Percentiles rank a stretch among this genome's conserved stretches.
Conservation (phyloP, 2,329 filamentous ascomycete genomes). For the Mollisiaceae sp. region DNA sequence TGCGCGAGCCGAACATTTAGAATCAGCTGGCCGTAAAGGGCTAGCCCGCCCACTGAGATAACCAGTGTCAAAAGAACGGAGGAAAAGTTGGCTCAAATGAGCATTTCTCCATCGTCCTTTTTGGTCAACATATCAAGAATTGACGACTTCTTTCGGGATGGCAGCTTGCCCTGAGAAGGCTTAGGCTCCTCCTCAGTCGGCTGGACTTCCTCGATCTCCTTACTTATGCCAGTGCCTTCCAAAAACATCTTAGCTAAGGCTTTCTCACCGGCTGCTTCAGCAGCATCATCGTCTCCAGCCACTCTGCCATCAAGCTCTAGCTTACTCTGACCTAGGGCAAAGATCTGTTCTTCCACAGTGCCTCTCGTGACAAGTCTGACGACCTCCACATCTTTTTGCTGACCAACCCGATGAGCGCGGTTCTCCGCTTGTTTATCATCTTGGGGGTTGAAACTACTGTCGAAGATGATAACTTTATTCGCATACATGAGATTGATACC, state of each 20-base stretch:
- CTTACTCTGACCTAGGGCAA: constrained; percentile 90
- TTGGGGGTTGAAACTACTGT: constrained; percentile 96
- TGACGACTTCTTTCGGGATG: constrained; percentile 7
- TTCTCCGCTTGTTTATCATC: constrained; percentile 99
- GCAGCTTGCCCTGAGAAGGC: constrained; percentile 12
- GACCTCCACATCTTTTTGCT: constrained; percentile 89
- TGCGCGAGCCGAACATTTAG: not conserved
- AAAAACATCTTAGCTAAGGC: constrained; percentile 40
- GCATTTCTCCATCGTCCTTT: not conserved
- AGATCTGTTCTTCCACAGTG: constrained; percentile 93
- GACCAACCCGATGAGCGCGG: constrained; percentile 91
- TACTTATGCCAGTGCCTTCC: constrained; percentile 30
- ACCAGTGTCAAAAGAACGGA: not conserved
- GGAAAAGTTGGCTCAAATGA: not conserved
- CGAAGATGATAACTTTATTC: constrained; percentile 98
- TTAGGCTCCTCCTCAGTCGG: constrained; percentile 18
- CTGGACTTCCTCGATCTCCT: constrained; percentile 15
- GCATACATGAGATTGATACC: constrained; percentile 95
- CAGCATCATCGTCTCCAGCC: constrained; percentile 60
- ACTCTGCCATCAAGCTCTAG: constrained; percentile 83
- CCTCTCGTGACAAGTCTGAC: constrained; percentile 79
- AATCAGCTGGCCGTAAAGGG: not conserved
- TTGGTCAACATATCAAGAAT: not conserved
- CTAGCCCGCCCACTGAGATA: not conserved
- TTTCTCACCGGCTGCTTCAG: constrained; percentile 43